Percentiles rank a stretch among this genome's conserved stretches.
Evolutionary conservation across 2,329 filamentous ascomycete genomes (phyloP).

Genomic region (Akanthomyces dipterigenus): DNA sequence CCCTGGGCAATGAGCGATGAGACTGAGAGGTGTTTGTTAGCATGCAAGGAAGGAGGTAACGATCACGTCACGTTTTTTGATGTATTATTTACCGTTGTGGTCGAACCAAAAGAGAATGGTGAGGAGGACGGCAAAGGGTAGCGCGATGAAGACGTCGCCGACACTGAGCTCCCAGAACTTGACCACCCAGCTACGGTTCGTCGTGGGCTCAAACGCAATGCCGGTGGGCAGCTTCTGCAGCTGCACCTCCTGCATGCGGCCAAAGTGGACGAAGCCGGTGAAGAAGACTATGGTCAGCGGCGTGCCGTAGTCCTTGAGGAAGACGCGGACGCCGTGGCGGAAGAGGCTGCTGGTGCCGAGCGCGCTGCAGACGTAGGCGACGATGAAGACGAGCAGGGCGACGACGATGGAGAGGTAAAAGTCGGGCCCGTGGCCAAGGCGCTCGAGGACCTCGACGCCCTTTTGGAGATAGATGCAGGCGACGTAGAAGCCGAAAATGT

Average conservation of each 20-base stretch:
- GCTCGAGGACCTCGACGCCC: slow-evolving; percentile 75
- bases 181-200: slow-evolving; percentile 67
- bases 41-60: not conserved
- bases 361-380: slow-evolving; percentile 66
- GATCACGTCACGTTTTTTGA: not conserved
- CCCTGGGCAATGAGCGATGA: slow-evolving; percentile 78
- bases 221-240: slow-evolving; percentile 69
- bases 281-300: slow-evolving; percentile 81
- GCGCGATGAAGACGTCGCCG: slow-evolving; percentile 69
- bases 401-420: slow-evolving; percentile 76
- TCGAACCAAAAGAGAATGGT: slow-evolving; percentile 88
- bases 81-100: slow-evolving; percentile 76
- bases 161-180: slow-evolving; percentile 72
- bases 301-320: slow-evolving; percentile 85
- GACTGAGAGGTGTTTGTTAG: slow-evolving; percentile 37
- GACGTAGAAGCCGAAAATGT: slow-evolving; percentile 92
- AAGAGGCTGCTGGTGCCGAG: slow-evolving; percentile 68
- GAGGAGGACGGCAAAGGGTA: slow-evolving; percentile 79
- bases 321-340: slow-evolving; percentile 67
- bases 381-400: slow-evolving; percentile 68
- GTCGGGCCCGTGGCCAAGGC: slow-evolving; percentile 60
- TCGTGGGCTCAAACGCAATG: slow-evolving; percentile 72
- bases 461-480: slow-evolving; percentile 90
- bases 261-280: slow-evolving; percentile 81
- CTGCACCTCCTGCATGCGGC: slow-evolving; percentile 66